Conservation (phyloP, 495 filamentous ascomycete species). For the Podospora tetraspora region DNA sequence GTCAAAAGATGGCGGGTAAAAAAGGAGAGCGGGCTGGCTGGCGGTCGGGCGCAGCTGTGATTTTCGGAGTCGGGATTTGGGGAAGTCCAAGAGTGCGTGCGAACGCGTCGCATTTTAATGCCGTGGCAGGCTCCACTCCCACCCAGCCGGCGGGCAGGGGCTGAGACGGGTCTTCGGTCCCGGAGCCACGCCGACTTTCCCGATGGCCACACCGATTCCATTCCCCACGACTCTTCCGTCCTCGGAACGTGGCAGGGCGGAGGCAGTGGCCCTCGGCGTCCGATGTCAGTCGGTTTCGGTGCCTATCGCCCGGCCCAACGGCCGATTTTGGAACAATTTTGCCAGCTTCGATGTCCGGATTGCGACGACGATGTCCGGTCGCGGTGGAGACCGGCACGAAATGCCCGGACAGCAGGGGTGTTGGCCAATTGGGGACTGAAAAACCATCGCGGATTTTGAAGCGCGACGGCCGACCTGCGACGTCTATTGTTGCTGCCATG, state of each 20-base stretch:
- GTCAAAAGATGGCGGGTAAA: slow-evolving; percentile 13
- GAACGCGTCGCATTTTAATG: not conserved
- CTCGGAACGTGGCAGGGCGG: not conserved
- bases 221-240: not conserved
- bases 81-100: slow-evolving; percentile 28
- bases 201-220: not conserved
- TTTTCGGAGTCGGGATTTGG: slow-evolving; percentile 26
- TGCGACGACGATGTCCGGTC: not conserved
- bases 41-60: not conserved
- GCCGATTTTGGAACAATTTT: not conserved
- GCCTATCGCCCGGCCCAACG: not conserved
- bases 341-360: not conserved
- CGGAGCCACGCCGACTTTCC: slow-evolving; percentile 4
- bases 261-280: not conserved
- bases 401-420: not conserved
- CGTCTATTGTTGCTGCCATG: not conserved
- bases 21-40: slow-evolving; percentile 1
- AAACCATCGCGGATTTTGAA: not conserved
- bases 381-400: not conserved
- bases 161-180: slow-evolving; percentile 2
- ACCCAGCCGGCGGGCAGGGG: not conserved
- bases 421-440: not conserved
- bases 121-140: not conserved
- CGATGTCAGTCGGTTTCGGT: not conserved
- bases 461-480: not conserved